Base-by-base conservation (phyloP, 495 filamentous ascomycete species). In the Paragyromitra xinjiangensis region DNA sequence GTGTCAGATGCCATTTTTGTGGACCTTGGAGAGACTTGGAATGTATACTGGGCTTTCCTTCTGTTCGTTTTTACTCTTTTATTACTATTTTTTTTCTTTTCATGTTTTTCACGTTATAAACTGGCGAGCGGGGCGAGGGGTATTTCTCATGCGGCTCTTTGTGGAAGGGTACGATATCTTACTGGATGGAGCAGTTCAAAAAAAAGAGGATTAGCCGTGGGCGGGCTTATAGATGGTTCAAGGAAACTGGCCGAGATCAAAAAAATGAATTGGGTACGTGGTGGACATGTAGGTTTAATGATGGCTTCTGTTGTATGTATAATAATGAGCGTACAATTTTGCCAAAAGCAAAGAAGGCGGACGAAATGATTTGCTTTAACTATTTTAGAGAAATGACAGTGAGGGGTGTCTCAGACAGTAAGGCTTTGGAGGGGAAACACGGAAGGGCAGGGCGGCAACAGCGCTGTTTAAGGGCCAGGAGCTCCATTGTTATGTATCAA, bases 41-140 rank as follows among this genome's bases (percentile, higher is more conserved):
- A 78, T 72, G 66, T 67, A 70, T 56, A 63, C 74, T 53, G 74
- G 77, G 37, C 37, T 63, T 65, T 67, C 61, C 39, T 79, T 62
- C 48, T 61, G 74, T 78, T 78, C 44, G 39, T 71, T 66, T 65
- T 66, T 72, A 62, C 62, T 67, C 75, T 55, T 79, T 72, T 70
- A 71, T 77, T 71, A 63, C 62, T 64, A 45, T 66, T 71, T 48
- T 78, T 78, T 64, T 77, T 70, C 50, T 19, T 59, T 55, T 70
- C 45, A 64, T 53, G 42, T 77, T 78, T 78, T 55, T 72, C 74
- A 66, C 70, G 51, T 78, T 78, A 72, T 78, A 78, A 79, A 78
- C 67, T 78, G 68, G 74, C 50, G 64, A 77, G 66, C 44, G 45
- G 64, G 66, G 65, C 42, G 71, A 69, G 64, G 73, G 65, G 58